These are phyloP conservation scores for Bruguiera hainesii DNA, from an alignment of 441 rosid genomes.

Conservation along the genomic window DNA sequence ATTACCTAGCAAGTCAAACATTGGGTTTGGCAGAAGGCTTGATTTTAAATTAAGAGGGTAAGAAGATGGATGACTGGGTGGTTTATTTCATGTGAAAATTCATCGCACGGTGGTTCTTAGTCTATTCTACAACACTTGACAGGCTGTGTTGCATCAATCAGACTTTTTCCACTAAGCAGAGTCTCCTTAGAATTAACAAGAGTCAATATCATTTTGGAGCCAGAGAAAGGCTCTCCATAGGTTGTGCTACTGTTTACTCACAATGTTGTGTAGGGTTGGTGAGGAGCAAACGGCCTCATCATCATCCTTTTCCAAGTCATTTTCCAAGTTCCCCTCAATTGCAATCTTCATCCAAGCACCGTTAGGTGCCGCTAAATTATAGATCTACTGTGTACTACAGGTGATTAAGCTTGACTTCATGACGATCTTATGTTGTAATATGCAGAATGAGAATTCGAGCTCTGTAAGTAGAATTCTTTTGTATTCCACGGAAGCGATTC, in stretches of 20 bases:
- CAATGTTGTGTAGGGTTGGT: slow-evolving; percentile 50
- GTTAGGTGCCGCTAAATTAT: neutral
- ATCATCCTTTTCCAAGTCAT: slow-evolving; percentile 17
- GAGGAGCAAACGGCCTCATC: slow-evolving; percentile 45
- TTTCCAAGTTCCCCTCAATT: slow-evolving; percentile 23
- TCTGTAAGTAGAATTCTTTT: no score
- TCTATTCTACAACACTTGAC: neutral
- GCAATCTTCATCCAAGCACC: neutral
- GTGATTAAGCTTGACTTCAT: no score
- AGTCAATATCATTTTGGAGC: slow-evolving; percentile 8
- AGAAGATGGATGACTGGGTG: neutral
- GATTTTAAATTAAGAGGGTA: neutral
- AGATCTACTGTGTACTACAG: neutral
- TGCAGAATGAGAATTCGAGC: no score
- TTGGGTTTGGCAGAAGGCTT: no score
- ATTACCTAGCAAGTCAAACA: no score
- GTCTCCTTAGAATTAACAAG: neutral
- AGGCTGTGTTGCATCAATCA: slow-evolving; percentile 22
- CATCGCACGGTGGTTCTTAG: neutral
- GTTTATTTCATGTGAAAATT: neutral
- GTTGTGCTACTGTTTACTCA: slow-evolving; percentile 2
- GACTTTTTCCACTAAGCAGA: slow-evolving; percentile 1
- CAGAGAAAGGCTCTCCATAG: slow-evolving; percentile 2
- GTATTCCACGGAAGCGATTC: no score
- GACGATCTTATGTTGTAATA: no score